Percentiles rank a stretch among this genome's conserved stretches.
phyloP scores from a whole-genome alignment of 805 yeast genomes.

The Cyberlindnera mississippiensis region DNA sequence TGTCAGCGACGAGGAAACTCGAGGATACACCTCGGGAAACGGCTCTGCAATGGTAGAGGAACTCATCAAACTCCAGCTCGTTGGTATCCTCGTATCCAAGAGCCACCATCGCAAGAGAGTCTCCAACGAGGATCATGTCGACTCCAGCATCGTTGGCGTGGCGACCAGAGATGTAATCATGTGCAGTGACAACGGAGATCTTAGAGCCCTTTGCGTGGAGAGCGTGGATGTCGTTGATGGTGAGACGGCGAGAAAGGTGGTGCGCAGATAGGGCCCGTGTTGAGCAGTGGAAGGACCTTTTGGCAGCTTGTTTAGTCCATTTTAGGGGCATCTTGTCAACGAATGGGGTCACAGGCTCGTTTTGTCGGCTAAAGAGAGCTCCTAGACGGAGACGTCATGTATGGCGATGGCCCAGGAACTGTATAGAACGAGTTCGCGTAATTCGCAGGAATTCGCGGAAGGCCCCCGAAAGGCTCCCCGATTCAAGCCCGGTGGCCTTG shows the following conservation, averaged over 20 bases:
- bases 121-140: constrained; percentile 81
- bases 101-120: constrained; percentile 89
- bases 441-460: too few relatives aligned
- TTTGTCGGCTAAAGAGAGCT: too few relatives aligned
- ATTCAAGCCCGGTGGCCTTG: too few relatives aligned
- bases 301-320: too few relatives aligned
- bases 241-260: constrained; percentile 7
- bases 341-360: too few relatives aligned
- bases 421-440: too few relatives aligned
- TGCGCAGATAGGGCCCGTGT: too few relatives aligned
- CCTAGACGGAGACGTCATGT: too few relatives aligned
- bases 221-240: constrained; percentile 38
- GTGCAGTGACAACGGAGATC: constrained; percentile 69
- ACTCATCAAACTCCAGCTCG: constrained; percentile 74
- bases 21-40: constrained; percentile 65
- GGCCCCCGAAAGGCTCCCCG: too few relatives aligned
- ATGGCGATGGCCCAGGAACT: too few relatives aligned
- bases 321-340: too few relatives aligned
- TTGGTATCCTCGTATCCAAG: constrained; percentile 77
- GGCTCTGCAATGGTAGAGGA: constrained; percentile 69
- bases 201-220: constrained; percentile 35
- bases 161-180: constrained; percentile 75
- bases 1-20: constrained; percentile 74
- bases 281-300: too few relatives aligned
- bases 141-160: constrained; percentile 62